These are phyloP conservation scores for Terfezia boudieri DNA, from an alignment of 495 filamentous ascomycete genomes.

Conservation along the genomic window DNA sequence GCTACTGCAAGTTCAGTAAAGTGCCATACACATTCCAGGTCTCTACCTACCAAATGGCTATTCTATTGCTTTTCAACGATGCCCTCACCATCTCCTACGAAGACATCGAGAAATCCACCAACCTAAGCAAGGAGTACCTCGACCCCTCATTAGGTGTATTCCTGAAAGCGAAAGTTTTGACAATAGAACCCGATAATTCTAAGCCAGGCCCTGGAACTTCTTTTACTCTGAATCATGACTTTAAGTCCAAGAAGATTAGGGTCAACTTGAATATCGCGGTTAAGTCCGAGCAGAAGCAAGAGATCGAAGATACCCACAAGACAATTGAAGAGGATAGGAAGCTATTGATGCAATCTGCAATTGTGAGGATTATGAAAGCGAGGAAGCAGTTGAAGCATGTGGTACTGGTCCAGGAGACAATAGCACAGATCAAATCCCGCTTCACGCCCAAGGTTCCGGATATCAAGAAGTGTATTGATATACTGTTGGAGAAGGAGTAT, in stretches of 20 bases:
- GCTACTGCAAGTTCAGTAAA: conserved; percentile 71
- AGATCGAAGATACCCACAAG: conserved; percentile 93
- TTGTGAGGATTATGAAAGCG: conserved; percentile 98
- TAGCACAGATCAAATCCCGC: conserved; percentile 78
- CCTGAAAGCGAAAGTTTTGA: conserved; percentile 73
- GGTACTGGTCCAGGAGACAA: conserved; percentile 78
- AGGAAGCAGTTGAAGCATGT: conserved; percentile 96
- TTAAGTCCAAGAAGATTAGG: conserved; percentile 93
- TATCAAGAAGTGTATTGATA: conserved; percentile 99
- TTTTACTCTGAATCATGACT: conserved; percentile 71
- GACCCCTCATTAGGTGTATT: conserved; percentile 68
- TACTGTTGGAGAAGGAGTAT: conserved; percentile 97
- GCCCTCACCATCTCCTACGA: conserved; percentile 64
- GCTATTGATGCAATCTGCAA: conserved; percentile 91
- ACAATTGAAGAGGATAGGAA: conserved; percentile 97
- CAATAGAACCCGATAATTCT: conserved; percentile 38
- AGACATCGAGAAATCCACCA: conserved; percentile 61
- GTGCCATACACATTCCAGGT: conserved; percentile 94
- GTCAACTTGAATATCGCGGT: conserved; percentile 89
- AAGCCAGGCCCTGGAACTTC: conserved; percentile 55
- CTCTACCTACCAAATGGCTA: conserved; percentile 91
- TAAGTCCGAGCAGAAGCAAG: conserved; percentile 84
- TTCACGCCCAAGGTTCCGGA: conserved; percentile 84
- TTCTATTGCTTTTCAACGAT: conserved; percentile 91
- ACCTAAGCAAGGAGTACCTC: conserved; percentile 52